Conservation (phyloP, 352 stramenopile species). For the Globisporangium emineosum region DNA sequence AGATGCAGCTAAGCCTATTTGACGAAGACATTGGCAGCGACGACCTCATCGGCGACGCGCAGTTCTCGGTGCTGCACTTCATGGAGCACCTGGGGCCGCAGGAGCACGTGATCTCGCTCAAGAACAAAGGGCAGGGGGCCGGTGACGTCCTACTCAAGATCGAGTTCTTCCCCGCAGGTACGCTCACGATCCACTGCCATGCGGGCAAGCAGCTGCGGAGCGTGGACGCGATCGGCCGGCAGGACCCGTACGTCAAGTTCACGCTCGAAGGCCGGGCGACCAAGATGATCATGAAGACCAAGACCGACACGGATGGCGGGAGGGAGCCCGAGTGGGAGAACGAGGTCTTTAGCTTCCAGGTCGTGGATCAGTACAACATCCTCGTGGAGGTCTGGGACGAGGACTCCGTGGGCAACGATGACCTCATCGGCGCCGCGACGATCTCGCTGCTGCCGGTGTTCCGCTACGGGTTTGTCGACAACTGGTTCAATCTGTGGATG, state of each 20-base stretch:
- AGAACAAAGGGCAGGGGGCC: slow-evolving; percentile 59
- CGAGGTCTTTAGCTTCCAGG: slow-evolving; percentile 79
- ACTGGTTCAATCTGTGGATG: slow-evolving; percentile 87
- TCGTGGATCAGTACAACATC: slow-evolving; percentile 93
- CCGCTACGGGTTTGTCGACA: slow-evolving; percentile 82
- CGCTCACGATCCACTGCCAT: slow-evolving; percentile 56
- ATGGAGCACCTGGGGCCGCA: slow-evolving; percentile 49
- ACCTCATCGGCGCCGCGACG: slow-evolving; percentile 82
- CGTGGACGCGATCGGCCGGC: slow-evolving; percentile 67
- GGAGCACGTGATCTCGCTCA: slow-evolving; percentile 58
- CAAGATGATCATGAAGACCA: slow-evolving; percentile 79
- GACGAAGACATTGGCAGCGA: slow-evolving; percentile 90
- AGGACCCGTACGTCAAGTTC: slow-evolving; percentile 82
- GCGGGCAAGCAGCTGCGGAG: slow-evolving; percentile 63
- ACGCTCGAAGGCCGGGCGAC: slow-evolving; percentile 68
- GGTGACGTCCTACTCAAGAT: slow-evolving; percentile 77
- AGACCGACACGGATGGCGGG: slow-evolving; percentile 84
- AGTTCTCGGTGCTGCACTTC: slow-evolving; percentile 72
- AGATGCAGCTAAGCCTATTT: slow-evolving; percentile 71
- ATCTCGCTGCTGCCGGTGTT: slow-evolving; percentile 91
- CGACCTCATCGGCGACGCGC: slow-evolving; percentile 82
- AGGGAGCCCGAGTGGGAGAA: slow-evolving; percentile 83
- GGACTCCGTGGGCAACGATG: slow-evolving; percentile 87
- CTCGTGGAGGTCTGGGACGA: slow-evolving; percentile 90
- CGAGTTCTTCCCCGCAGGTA: slow-evolving; percentile 80